Evolutionary conservation across 148 eudicot species (phyloP).

Genomic region (Cornus controversa): DNA sequence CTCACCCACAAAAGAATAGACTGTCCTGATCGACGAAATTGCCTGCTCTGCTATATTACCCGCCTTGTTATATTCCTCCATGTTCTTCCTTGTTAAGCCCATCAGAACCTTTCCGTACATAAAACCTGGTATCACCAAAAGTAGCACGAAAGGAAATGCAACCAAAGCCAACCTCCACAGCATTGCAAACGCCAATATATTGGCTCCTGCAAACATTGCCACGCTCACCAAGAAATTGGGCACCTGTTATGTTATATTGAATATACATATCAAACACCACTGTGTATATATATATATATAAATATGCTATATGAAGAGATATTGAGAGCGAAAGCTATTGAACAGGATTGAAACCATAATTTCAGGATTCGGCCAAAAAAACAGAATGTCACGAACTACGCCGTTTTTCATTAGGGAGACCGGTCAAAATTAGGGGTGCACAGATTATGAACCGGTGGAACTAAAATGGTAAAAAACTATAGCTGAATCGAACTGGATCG

Average conservation of each 20-base stretch:
- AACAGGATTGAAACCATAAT: no score
- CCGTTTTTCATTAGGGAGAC: no score
- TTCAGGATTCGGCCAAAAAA: no score
- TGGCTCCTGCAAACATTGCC: constrained; percentile 22
- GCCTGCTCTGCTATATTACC: constrained; percentile 38
- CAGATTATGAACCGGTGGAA: no score
- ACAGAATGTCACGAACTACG: no score
- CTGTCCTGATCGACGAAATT: constrained; percentile 31
- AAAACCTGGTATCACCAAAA: constrained; percentile 31
- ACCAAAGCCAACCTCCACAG: constrained; percentile 37
- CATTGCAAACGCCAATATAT: constrained; percentile 24
- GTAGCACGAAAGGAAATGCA: constrained; percentile 27
- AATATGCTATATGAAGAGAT: neutral
- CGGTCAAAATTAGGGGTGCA: no score
- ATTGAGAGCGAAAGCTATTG: no score
- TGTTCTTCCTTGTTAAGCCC: constrained; percentile 26
- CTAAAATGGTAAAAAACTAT: no score
- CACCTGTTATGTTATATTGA: constrained; percentile 14
- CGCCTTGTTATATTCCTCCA: constrained; percentile 31
- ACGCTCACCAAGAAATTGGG: constrained; percentile 33
- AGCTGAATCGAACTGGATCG: no score
- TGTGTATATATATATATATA: neutral
- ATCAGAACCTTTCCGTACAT: constrained; percentile 34
- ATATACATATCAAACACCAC: neutral
- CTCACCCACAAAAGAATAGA: constrained; percentile 37